phyloP scores from a whole-genome alignment of 176 grass and related monocot species.

The Oryza glaberrima region DNA sequence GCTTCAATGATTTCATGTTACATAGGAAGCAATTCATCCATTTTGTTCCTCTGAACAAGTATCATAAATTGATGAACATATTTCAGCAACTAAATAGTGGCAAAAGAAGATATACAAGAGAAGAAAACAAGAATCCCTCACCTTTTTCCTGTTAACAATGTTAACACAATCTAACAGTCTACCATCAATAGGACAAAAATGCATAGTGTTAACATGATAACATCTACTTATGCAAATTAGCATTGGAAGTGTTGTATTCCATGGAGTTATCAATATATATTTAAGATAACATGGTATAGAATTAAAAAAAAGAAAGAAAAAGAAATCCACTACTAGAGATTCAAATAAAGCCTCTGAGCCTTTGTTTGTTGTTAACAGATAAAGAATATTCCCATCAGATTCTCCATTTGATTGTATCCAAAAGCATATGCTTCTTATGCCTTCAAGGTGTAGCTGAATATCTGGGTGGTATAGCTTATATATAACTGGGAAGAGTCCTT shows the following conservation, averaged over 20 bases:
- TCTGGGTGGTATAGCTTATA: background rate
- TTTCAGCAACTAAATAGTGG: background rate
- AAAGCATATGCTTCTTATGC: slow-evolving; percentile 28
- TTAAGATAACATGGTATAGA: background rate
- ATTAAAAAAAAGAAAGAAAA: background rate
- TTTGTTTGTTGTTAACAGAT: slow-evolving; percentile 52
- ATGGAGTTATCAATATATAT: slow-evolving; percentile 11
- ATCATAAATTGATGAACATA: background rate
- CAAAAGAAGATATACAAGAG: slow-evolving; percentile 14
- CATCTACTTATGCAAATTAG: background rate
- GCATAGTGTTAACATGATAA: slow-evolving; percentile 13
- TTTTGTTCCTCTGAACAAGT: slow-evolving; percentile 16
- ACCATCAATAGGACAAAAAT: slow-evolving; percentile 25
- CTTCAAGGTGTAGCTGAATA: slow-evolving; percentile 19
- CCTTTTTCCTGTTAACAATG: slow-evolving; percentile 27
- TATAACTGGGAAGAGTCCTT: slow-evolving; percentile 16
- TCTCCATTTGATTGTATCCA: slow-evolving; percentile 52
- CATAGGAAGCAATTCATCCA: background rate
- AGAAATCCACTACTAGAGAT: background rate
- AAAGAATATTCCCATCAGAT: slow-evolving; percentile 72
- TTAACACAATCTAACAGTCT: background rate
- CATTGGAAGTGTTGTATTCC: background rate
- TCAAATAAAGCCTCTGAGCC: slow-evolving; percentile 31
- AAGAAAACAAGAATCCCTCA: slow-evolving; percentile 10
- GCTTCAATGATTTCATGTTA: background rate